Evolutionary conservation across 208 protist species (phyloP).

Genomic region (Strigomonas culicis): DNA sequence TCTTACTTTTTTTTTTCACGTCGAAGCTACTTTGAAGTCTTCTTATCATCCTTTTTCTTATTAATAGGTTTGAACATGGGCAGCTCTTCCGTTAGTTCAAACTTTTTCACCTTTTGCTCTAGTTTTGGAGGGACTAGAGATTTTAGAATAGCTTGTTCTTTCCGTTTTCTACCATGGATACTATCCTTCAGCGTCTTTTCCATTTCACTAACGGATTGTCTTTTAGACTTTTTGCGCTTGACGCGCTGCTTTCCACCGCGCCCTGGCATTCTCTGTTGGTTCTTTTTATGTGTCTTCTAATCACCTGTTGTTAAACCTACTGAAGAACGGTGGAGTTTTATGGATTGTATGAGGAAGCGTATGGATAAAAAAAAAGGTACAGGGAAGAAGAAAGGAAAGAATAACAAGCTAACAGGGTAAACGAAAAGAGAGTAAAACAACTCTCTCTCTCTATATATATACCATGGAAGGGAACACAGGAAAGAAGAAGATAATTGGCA

Average conservation of each 20-base stretch:
- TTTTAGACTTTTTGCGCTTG: constrained; percentile 88
- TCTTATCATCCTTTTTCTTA: too few species aligned
- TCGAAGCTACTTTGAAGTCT: too few species aligned
- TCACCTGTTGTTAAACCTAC: background rate
- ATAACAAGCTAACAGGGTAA: constrained; percentile 1
- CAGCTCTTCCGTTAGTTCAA: constrained; percentile 41
- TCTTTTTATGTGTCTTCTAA: too few species aligned
- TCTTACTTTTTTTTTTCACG: too few species aligned
- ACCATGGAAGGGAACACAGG: background rate
- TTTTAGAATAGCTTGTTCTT: constrained; percentile 79
- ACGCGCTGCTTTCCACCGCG: constrained; percentile 86
- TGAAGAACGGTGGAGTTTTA: too few species aligned
- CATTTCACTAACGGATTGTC: constrained; percentile 76
- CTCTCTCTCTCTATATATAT: background rate
- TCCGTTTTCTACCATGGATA: constrained; percentile 79
- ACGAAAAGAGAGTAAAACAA: constrained; percentile 3
- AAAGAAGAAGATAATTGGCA: background rate
- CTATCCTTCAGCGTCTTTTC: constrained; percentile 85
- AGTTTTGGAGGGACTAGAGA: constrained; percentile 68
- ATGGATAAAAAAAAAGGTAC: constrained; percentile 8
- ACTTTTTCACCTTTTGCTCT: constrained; percentile 54
- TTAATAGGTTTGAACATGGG: constrained; percentile 93
- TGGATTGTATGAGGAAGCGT: too few species aligned
- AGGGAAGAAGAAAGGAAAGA: background rate
- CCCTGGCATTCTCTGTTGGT: constrained; percentile 57